Base-by-base conservation (phyloP, 148 eudicot species). In the Amaranthus hypochondriacus region DNA sequence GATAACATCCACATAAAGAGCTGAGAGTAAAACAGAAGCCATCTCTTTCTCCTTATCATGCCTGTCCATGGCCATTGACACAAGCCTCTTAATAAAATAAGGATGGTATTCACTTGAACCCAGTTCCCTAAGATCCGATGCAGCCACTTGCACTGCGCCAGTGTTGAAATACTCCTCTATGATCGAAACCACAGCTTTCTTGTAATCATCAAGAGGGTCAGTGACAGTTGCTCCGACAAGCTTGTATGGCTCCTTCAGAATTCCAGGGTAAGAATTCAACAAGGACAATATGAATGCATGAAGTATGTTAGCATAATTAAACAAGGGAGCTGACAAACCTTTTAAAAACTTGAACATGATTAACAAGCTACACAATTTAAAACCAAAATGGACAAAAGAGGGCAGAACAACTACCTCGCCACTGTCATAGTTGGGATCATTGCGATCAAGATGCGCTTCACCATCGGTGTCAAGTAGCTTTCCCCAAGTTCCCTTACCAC, bases 401-500 rank as follows among this genome's bases (percentile, higher is more conserved):
- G 54, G 59, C n/a, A 75, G 65, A 64, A 50, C 62, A 55, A 70
- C 72, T 81, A 92, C 98, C 98, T 94, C 98, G 55, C 86, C 96
- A 71, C 98, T 92, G 68, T 94, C 97, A 60, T 94, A 94, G 85
- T 92, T 94, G 0, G 98, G 98, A 85, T 94, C 98, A 69, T 94
- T 94, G 52, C 86, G 86, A 70, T 94, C 98, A 68, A 94, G 81
- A 69, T 76, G 89, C 55, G 85, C 69, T 56, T 89, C 93, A 77
- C 84, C 84, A 71, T 86, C 96, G 68, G 95, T 92, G 76, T 94
- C 98, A 46, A 94, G 96, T 66, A 89, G 83, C 81, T 84, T 91
- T 70, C 98, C 98, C 98, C 98, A 94, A 43, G 96, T 94, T 66
- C 97, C 98, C 86, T 94, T 94, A 46, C 98, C 98, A 77, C 98